These are phyloP conservation scores for Ambrosia trifida DNA, from an alignment of 129 eudicot species.

Conservation along the genomic window DNA sequence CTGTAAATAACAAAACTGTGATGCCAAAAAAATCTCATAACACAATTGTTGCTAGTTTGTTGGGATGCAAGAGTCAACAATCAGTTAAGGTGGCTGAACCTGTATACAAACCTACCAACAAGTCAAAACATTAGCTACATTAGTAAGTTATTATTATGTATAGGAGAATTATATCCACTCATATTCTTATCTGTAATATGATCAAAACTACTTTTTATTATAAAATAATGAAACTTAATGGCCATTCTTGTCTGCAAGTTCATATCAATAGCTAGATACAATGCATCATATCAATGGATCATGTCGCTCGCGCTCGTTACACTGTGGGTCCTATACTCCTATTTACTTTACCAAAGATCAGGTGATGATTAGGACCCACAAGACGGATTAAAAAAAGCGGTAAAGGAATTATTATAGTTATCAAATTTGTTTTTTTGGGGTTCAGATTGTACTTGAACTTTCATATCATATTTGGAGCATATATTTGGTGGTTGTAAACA, in stretches of 20 bases:
- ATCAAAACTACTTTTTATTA: constrained; percentile 11
- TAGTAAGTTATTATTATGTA: constrained; percentile 11
- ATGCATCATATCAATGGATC: constrained; percentile 9
- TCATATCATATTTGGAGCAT: constrained; percentile 23
- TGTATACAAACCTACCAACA: constrained; percentile 22
- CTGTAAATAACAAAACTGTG: constrained; percentile 2
- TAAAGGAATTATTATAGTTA: background rate
- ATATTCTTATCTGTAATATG: constrained; percentile 15
- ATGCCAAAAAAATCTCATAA: constrained; percentile 25
- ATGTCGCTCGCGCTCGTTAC: background rate
- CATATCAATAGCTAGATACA: constrained; percentile 16
- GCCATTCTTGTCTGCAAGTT: constrained; percentile 21
- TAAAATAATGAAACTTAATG: constrained; percentile 6
- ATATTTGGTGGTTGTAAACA: constrained; percentile 10
- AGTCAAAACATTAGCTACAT: constrained; percentile 30
- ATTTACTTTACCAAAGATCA: background rate
- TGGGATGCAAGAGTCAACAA: constrained; percentile 49
- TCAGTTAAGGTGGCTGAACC: constrained; percentile 48
- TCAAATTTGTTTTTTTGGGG: constrained; percentile 14
- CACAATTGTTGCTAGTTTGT: constrained; percentile 27
- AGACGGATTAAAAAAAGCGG: background rate
- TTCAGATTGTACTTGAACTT: constrained; percentile 14
- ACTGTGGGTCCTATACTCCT: constrained; percentile 4
- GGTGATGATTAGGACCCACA: constrained; percentile 1
- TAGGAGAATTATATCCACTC: constrained; percentile 20